Conservation (phyloP, 2,329 filamentous ascomycete genomes). For the Hawksworthiomyces lignivorus region DNA sequence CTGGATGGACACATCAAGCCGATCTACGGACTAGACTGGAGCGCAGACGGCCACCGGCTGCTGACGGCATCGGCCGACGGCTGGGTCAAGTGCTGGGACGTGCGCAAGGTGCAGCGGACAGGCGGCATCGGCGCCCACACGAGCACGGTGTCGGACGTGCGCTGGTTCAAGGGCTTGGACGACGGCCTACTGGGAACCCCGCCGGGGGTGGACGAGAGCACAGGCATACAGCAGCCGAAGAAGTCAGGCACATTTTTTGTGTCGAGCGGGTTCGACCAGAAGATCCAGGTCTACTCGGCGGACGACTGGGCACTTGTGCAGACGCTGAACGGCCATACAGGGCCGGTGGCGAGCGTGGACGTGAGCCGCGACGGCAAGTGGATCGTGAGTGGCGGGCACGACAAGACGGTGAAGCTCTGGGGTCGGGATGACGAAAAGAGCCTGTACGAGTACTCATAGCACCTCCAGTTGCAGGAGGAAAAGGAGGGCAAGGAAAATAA, state of each 20-base stretch:
- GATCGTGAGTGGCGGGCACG: slow-evolving; percentile 92
- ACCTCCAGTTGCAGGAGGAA: background rate
- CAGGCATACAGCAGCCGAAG: slow-evolving; percentile 63
- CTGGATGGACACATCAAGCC: slow-evolving; percentile 76
- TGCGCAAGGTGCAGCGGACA: slow-evolving; percentile 76
- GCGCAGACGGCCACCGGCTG: slow-evolving; percentile 81
- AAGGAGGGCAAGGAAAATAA: background rate
- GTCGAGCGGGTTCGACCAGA: slow-evolving; percentile 85
- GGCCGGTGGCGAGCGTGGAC: slow-evolving; percentile 86
- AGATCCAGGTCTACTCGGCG: slow-evolving; percentile 90
- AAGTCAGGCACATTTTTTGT: slow-evolving; percentile 90
- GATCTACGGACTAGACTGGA: slow-evolving; percentile 91
- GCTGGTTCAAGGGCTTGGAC: slow-evolving; percentile 88
- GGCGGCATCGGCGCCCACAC: slow-evolving; percentile 86
- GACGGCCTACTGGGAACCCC: slow-evolving; percentile 57
- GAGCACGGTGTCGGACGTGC: slow-evolving; percentile 83
- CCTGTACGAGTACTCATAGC: slow-evolving; percentile 9
- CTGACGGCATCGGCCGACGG: slow-evolving; percentile 89
- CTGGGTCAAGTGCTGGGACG: slow-evolving; percentile 97
- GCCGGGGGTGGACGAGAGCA: slow-evolving; percentile 50
- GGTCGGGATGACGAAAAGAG: slow-evolving; percentile 66
- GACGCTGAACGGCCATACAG: slow-evolving; percentile 81
- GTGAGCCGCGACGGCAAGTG: slow-evolving; percentile 78
- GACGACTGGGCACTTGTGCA: slow-evolving; percentile 93
- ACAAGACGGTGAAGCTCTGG: slow-evolving; percentile 95